Evolutionary conservation across 2,329 filamentous ascomycete genomes (phyloP).

Genomic region (Paraphaeosphaeria sporulosa): DNA sequence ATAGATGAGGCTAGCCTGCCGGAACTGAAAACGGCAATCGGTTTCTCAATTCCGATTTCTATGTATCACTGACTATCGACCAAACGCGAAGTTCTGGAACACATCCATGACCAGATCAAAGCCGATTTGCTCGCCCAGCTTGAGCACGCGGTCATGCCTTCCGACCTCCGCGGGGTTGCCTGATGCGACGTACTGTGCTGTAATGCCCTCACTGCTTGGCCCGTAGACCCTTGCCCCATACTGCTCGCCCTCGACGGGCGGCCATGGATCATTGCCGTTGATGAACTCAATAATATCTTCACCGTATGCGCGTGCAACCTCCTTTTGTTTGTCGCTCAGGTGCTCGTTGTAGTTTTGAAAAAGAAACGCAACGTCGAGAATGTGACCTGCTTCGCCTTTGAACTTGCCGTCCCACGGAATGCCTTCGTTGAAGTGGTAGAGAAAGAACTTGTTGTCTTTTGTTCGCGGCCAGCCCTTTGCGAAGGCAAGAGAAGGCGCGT

Average conservation of each 20-base stretch:
- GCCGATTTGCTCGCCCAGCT: slow-evolving; percentile 34
- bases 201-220: slow-evolving; percentile 36
- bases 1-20: background rate
- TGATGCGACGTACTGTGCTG: slow-evolving; percentile 33
- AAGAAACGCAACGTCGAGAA: slow-evolving; percentile 43
- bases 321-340: slow-evolving; percentile 31
- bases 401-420: slow-evolving; percentile 47
- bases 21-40: background rate
- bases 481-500: slow-evolving; percentile 53
- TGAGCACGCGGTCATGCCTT: slow-evolving; percentile 32
- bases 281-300: slow-evolving; percentile 45
- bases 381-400: slow-evolving; percentile 44
- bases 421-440: slow-evolving; percentile 46
- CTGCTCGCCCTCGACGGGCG: slow-evolving; percentile 32
- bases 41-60: too few relatives aligned
- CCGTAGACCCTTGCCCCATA: slow-evolving; percentile 40
- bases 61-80: slow-evolving; percentile 18
- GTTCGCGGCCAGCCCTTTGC: slow-evolving; percentile 47
- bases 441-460: slow-evolving; percentile 35
- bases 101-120: slow-evolving; percentile 34
- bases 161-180: slow-evolving; percentile 38
- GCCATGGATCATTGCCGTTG: slow-evolving; percentile 42
- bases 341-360: slow-evolving; percentile 46
- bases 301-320: slow-evolving; percentile 33
- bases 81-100: slow-evolving; percentile 40